A percentile compares a stretch with the other conserved stretches of the same genome.
These are phyloP conservation scores for Fraxinus velutina DNA, from an alignment of 305 asterid species.

Conservation along the genomic window DNA sequence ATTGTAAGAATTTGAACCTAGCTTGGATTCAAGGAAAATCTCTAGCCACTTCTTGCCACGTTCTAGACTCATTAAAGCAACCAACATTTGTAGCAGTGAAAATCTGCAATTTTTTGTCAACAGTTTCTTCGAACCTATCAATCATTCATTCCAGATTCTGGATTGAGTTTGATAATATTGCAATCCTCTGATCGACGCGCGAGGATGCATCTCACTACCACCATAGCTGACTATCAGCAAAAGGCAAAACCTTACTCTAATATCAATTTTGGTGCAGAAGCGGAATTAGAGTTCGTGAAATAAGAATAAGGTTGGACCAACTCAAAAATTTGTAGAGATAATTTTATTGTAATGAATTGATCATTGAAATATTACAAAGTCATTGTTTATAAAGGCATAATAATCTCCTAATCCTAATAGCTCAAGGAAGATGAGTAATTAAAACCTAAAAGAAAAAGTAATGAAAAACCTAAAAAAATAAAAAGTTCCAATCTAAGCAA, in stretches of 20 bases:
- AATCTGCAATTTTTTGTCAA: not conserved
- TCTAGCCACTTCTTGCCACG: not conserved
- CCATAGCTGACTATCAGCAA: not conserved
- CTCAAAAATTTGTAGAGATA: not conserved
- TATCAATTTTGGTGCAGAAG: not conserved
- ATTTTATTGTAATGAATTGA: not conserved
- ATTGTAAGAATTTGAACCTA: not conserved
- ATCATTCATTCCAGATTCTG: not conserved
- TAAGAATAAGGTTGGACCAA: not conserved
- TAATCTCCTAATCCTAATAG: not conserved
- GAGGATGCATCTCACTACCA: not conserved
- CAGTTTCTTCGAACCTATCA: not conserved
- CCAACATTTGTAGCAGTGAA: not conserved
- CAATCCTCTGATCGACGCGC: not conserved
- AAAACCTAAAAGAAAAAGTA: not conserved
- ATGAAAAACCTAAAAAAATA: not conserved
- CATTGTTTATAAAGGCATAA: not conserved
- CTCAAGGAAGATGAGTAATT: not conserved
- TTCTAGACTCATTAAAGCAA: not conserved
- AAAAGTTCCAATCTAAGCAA: not conserved
- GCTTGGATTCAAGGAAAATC: not conserved
- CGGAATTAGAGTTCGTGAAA: not conserved
- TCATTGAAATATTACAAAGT: not conserved
- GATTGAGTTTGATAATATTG: not conserved
- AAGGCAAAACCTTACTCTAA: not conserved